Conservation (phyloP, 306 rosid species). For the Geum urbanum region DNA sequence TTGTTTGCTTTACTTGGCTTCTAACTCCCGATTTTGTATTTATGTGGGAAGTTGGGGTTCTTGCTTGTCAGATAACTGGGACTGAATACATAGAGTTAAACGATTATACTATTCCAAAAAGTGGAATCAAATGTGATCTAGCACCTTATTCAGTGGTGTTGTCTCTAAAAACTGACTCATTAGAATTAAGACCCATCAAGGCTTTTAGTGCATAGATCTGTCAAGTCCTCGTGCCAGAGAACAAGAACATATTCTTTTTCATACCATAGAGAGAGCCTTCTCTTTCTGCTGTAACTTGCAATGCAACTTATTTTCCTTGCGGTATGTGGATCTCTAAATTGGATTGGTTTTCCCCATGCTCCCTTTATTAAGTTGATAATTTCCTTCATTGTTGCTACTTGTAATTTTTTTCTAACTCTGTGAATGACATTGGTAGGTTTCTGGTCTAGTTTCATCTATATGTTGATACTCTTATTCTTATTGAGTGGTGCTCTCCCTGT, state of each 20-base stretch:
- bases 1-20: neutral
- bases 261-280: neutral
- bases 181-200: neutral
- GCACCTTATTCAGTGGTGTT: neutral
- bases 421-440: neutral
- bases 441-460: conserved; percentile 5
- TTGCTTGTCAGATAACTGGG: neutral
- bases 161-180: neutral
- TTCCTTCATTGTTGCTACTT: neutral
- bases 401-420: neutral
- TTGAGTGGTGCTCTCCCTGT: conserved; percentile 16
- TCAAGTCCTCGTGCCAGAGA: neutral
- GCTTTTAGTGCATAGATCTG: neutral
- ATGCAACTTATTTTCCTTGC: neutral
- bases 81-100: neutral
- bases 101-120: neutral
- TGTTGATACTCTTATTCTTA: conserved; percentile 17
- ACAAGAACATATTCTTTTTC: neutral
- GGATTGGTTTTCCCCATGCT: neutral
- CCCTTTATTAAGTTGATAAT: neutral
- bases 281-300: neutral
- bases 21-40: conserved; percentile 1
- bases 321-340: neutral
- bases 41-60: neutral
- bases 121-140: neutral